These are phyloP conservation scores for Zangia roseola DNA, from an alignment of 768 basidiomycete genomes.

Conservation along the genomic window DNA sequence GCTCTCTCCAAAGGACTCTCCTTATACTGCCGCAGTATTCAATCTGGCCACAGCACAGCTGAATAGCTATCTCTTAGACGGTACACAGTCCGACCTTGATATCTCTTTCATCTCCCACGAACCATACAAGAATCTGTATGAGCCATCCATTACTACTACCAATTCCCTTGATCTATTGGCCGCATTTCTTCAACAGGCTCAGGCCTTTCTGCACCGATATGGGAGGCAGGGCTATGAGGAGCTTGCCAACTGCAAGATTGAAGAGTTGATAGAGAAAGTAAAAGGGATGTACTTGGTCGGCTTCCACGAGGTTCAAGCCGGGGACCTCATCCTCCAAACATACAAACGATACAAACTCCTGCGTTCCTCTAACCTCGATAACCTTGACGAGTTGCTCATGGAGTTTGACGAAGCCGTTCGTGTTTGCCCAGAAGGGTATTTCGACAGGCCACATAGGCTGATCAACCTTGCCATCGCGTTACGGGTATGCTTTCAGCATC, in stretches of 20 bases:
- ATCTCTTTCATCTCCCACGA: neutral
- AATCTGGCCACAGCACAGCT: conserved; percentile 15
- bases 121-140: neutral
- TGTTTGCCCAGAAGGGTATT: neutral
- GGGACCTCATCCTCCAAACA: conserved; percentile 3
- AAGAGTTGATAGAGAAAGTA: too few relatives aligned
- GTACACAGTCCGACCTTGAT: neutral
- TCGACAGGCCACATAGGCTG: neutral
- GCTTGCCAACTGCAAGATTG: too few relatives aligned
- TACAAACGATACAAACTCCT: neutral
- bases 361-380: neutral
- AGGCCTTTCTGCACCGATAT: too few relatives aligned
- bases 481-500: neutral
- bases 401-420: neutral
- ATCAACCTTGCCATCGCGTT: conserved; percentile 1
- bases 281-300: conserved; percentile 3
- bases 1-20: neutral
- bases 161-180: too few relatives aligned
- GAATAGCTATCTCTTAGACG: neutral
- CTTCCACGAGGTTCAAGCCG: neutral
- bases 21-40: conserved; percentile 8
- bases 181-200: too few relatives aligned
- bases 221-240: too few relatives aligned
- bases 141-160: too few relatives aligned
- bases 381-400: neutral